These are phyloP conservation scores for Leccinum broughii DNA, from an alignment of 768 basidiomycete genomes.

Conservation along the genomic window DNA sequence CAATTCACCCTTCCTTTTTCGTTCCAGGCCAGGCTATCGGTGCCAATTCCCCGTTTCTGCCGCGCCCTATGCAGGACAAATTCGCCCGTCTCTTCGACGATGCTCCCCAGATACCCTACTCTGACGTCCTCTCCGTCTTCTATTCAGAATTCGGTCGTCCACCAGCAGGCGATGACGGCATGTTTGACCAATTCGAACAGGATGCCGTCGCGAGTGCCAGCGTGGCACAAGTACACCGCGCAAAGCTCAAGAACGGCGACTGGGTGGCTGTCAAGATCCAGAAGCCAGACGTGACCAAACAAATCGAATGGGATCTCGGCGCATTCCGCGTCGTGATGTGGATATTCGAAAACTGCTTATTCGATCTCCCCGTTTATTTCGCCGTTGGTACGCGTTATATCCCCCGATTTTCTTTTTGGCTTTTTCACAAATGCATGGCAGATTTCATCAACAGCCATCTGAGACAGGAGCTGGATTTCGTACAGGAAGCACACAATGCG, in stretches of 20 bases:
- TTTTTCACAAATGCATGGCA: conserved; percentile 21
- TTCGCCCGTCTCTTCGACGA: conserved; percentile 86
- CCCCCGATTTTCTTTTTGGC: neutral
- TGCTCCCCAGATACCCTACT: conserved; percentile 82
- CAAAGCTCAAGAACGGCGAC: conserved; percentile 50
- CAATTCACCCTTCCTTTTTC: neutral
- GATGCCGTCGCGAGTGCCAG: conserved; percentile 83
- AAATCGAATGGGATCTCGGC: conserved; percentile 83
- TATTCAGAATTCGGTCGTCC: no score
- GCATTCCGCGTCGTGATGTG: conserved; percentile 72
- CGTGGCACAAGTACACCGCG: conserved; percentile 90
- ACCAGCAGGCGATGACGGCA: conserved; percentile 52
- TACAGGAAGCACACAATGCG: conserved; percentile 78
- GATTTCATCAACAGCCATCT: conserved; percentile 83
- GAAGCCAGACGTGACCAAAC: conserved; percentile 83
- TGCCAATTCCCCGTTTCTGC: conserved; percentile 83
- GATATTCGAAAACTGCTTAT: conserved; percentile 76
- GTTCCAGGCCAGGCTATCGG: conserved; percentile 69
- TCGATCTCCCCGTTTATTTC: conserved; percentile 85
- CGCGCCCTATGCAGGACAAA: conserved; percentile 77
- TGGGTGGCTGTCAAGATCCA: conserved; percentile 95
- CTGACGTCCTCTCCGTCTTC: conserved; percentile 46
- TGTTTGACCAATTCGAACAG: conserved; percentile 79
- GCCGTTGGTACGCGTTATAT: conserved; percentile 55
- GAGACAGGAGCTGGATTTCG: conserved; percentile 80